A percentile compares a stretch with the other conserved stretches of the same genome.
phyloP scores from a whole-genome alignment of 768 basidiomycete genomes.

The Pisolithus orientalis region DNA sequence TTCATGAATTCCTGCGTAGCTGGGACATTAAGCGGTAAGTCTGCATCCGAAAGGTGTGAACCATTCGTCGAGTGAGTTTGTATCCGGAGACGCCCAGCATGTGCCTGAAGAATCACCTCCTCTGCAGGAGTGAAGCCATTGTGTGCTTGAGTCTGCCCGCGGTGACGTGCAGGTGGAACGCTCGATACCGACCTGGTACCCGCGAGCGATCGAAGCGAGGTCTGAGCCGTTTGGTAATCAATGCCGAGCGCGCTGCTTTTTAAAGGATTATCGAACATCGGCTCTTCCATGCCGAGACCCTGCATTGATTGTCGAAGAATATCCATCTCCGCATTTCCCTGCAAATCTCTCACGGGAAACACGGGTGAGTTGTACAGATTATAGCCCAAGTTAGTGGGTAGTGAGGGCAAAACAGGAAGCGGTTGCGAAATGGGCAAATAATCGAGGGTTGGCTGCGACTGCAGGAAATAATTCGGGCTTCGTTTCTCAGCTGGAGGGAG shows the following conservation, averaged over 20 bases:
- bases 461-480: background rate
- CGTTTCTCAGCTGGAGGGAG: slow-evolving; percentile 5
- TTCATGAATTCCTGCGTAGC: slow-evolving; percentile 1
- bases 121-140: slow-evolving; percentile 66
- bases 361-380: slow-evolving; percentile 12
- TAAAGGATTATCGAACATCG: slow-evolving; percentile 8
- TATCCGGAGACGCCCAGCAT: slow-evolving; percentile 25
- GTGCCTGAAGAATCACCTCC: slow-evolving; percentile 59
- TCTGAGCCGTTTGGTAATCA: slow-evolving; percentile 13
- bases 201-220: slow-evolving; percentile 19
- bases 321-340: slow-evolving; percentile 34
- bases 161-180: slow-evolving; percentile 6
- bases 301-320: slow-evolving; percentile 32
- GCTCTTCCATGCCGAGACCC: slow-evolving; percentile 15
- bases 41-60: background rate
- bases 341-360: slow-evolving; percentile 8
- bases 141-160: slow-evolving; percentile 30
- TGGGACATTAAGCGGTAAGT: background rate
- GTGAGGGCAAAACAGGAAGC: slow-evolving; percentile 10
- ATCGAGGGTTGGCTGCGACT: slow-evolving; percentile 2
- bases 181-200: slow-evolving; percentile 10
- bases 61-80: slow-evolving; percentile 8
- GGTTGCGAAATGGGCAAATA: slow-evolving; percentile 1
- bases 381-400: slow-evolving; percentile 17
- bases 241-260: slow-evolving; percentile 9